Conservation (phyloP, 352 stramenopile genomes). For the Phytophthora fragariaefolia region DNA sequence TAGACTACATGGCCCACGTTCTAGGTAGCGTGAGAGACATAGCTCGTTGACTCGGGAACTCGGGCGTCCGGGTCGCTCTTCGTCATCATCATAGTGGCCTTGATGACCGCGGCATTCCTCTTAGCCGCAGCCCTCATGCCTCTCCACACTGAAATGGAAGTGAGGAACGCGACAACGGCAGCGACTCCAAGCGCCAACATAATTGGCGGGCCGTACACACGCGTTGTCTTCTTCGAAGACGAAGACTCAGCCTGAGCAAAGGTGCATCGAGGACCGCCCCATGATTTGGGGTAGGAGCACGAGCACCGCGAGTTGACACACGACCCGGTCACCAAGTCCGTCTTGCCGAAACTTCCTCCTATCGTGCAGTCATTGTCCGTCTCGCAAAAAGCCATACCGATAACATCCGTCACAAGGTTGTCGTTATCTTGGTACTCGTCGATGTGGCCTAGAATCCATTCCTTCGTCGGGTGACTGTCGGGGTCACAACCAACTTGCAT, state of each 20-base stretch:
- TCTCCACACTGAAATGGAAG: constrained; percentile 38
- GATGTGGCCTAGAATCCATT: constrained; percentile 52
- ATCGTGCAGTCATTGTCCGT: constrained; percentile 54
- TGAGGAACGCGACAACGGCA: constrained; percentile 33
- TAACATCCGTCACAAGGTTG: constrained; percentile 44
- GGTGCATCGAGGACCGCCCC: constrained; percentile 64
- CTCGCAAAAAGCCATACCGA: constrained; percentile 49
- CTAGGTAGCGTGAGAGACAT: constrained; percentile 16
- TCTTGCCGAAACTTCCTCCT: constrained; percentile 37
- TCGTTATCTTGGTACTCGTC: constrained; percentile 56
- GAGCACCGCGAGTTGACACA: constrained; percentile 55
- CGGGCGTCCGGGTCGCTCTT: constrained; percentile 15
- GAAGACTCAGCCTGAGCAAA: constrained; percentile 36
- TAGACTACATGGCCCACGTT: constrained; percentile 4
- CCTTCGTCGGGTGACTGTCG: constrained; percentile 42
- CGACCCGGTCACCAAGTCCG: constrained; percentile 41
- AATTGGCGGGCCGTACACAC: constrained; percentile 45
- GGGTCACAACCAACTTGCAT: constrained; percentile 56
- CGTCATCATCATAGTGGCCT: constrained; percentile 31
- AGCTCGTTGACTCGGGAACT: constrained; percentile 4
- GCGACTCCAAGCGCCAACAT: constrained; percentile 34
- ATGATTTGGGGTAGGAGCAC: constrained; percentile 51
- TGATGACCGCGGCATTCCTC: constrained; percentile 24
- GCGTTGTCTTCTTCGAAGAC: constrained; percentile 27
- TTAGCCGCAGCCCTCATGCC: constrained; percentile 25